Evolutionary conservation across 2,329 filamentous ascomycete species (phyloP), one percentile per base, ranked within the genome.

Genomic region (Coniochaeta ligniaria): DNA sequence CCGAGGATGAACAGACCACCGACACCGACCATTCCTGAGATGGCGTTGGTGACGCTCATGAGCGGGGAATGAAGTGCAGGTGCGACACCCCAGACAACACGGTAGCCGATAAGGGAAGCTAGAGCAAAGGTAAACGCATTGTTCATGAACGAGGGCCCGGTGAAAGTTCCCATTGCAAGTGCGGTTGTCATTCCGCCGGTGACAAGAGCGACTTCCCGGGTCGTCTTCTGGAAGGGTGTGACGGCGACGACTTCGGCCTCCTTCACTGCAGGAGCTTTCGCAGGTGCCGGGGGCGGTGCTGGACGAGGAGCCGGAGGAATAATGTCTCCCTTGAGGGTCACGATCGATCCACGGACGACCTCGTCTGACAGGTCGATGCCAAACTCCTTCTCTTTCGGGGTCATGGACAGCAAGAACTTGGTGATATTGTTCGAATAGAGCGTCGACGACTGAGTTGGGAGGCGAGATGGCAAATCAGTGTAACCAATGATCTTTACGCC

Each of bases 381-480:
- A 64, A 92, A 96, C 41, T 88, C 83, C 64, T 91, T 92, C 2
- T 92, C 86, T 62, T 88, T 83, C 1, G 91, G 90, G 1, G 86
- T 75, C 80, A 96, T 91, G 0, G 92, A 95, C 11, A 96, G 80
- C 31, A 96, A 77, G 61, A 93, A 89, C 71, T 96, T 96, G 66
- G 88, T 92, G 68, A 96, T 93, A 70, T 96, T 96, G 81, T 96
- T 96, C 2, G 91, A 95, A 74, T 96, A 96, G 22, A 96, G 77
- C 0, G 91, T 96, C 0, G 92, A 96, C 0, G 92, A 91, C 72
- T 96, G 92, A 0, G 92, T 96, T 0, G 92, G 91, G 1, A 96
- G 80, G 54, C 92, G 84, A 35, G 92, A 96, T 0, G 92, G 92
- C 31, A 96, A 80, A 73, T 96, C 92, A 50, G 92, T 96, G 72